These are phyloP conservation scores for Parietichytrium sp. DNA, from an alignment of 108 stramenopile species.

Conservation along the genomic window DNA sequence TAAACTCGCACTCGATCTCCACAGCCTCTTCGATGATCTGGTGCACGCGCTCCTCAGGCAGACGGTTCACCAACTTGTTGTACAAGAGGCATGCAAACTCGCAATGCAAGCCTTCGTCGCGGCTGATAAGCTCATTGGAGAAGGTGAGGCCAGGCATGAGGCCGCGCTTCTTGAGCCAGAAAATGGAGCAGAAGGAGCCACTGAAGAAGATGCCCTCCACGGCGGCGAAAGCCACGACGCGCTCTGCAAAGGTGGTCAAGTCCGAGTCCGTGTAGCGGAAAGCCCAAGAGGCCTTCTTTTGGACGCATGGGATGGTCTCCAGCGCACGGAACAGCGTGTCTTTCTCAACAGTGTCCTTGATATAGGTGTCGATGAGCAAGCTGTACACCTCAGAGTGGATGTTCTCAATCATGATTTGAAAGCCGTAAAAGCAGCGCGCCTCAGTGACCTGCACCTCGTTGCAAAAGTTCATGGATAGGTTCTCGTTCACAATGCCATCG, in stretches of 20 bases:
- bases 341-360: slow-evolving; percentile 79
- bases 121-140: slow-evolving; percentile 94
- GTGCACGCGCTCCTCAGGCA: slow-evolving; percentile 70
- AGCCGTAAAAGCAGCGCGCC: slow-evolving; percentile 99
- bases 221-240: slow-evolving; percentile 95
- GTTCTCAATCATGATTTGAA: slow-evolving; percentile 99
- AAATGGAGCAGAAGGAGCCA: slow-evolving; percentile 97
- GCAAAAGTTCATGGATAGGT: slow-evolving; percentile 93
- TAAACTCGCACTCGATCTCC: slow-evolving; percentile 97
- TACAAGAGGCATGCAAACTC: slow-evolving; percentile 96
- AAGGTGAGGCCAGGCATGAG: slow-evolving; percentile 99
- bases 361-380: slow-evolving; percentile 97
- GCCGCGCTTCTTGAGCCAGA: slow-evolving; percentile 99
- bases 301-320: slow-evolving; percentile 88
- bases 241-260: slow-evolving; percentile 90
- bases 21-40: slow-evolving; percentile 82
- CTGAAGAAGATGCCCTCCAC: slow-evolving; percentile 99
- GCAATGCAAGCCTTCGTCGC: slow-evolving; percentile 94
- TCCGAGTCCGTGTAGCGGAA: slow-evolving; percentile 85
- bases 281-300: slow-evolving; percentile 97
- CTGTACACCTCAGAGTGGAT: slow-evolving; percentile 98
- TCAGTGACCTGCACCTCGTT: slow-evolving; percentile 91
- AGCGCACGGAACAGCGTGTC: slow-evolving; percentile 79
- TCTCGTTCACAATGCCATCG: slow-evolving; percentile 99
- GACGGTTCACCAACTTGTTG: slow-evolving; percentile 79